These are phyloP conservation scores for Afroboletus lepidellus DNA, from an alignment of 1,284 basidiomycete species.

Conservation along the genomic window DNA sequence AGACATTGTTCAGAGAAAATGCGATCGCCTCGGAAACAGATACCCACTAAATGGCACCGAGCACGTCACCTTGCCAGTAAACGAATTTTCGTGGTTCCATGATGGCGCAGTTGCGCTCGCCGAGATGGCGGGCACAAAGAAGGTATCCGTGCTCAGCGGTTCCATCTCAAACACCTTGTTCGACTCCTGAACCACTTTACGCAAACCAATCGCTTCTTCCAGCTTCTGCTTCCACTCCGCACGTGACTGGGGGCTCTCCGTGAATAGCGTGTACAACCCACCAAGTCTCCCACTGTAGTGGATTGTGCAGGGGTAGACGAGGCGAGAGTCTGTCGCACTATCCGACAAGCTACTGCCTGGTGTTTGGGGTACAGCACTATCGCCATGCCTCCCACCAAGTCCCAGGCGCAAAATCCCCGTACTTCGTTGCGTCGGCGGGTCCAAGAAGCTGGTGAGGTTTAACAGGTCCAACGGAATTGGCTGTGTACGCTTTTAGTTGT, in stretches of 20 bases:
- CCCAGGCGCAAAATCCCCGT: constrained; percentile 57
- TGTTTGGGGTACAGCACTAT: constrained; percentile 33
- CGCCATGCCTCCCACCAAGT: constrained; percentile 42
- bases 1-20: constrained; percentile 10
- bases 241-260: constrained; percentile 74
- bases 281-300: constrained; percentile 83
- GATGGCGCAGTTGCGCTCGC: constrained; percentile 47
- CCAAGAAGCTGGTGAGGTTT: constrained; percentile 77
- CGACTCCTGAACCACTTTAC: constrained; percentile 85
- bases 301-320: constrained; percentile 81
- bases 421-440: constrained; percentile 65
- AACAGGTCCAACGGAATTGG: constrained; percentile 90
- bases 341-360: constrained; percentile 33
- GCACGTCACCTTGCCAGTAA: constrained; percentile 90
- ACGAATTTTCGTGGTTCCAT: constrained; percentile 69
- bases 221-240: constrained; percentile 88
- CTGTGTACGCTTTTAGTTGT: constrained; percentile 38
- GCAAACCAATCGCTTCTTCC: constrained; percentile 82
- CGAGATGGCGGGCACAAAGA: constrained; percentile 65
- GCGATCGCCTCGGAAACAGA: not conserved
- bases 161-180: constrained; percentile 92
- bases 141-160: constrained; percentile 83
- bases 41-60: constrained; percentile 87
- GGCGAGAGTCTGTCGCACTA: constrained; percentile 57
- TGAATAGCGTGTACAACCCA: constrained; percentile 82